These are phyloP conservation scores for Malus asiatica DNA, from an alignment of 306 rosid species.

Conservation along the genomic window DNA sequence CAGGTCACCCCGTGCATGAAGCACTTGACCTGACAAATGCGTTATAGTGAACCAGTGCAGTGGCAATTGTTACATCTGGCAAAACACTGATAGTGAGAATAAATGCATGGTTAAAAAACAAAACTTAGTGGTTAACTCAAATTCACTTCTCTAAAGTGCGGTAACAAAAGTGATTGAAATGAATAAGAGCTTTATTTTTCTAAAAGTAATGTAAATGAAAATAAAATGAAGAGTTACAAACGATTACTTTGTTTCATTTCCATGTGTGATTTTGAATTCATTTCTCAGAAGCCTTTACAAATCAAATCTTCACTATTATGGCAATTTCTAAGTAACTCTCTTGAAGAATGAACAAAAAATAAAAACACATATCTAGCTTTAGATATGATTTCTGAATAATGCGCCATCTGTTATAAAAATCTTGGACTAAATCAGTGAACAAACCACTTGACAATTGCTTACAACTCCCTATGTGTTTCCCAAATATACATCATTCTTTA, in stretches of 20 bases:
- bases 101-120: neutral
- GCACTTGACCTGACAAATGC: conserved; percentile 1
- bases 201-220: neutral
- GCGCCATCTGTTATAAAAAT: neutral
- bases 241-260: neutral
- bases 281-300: neutral
- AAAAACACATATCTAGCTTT: neutral
- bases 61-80: conserved; percentile 8
- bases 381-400: neutral
- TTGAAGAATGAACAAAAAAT: neutral
- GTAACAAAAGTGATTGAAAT: neutral
- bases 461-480: neutral
- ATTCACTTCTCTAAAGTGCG: neutral
- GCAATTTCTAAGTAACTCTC: neutral
- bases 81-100: neutral
- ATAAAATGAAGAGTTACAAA: neutral
- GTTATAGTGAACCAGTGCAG: neutral
- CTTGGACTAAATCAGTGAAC: neutral
- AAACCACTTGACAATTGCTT: neutral
- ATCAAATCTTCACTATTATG: neutral
- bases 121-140: neutral
- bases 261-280: neutral
- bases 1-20: neutral
- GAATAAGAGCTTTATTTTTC: neutral
- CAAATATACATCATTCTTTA: neutral